Evolutionary conservation across 2,329 filamentous ascomycete species (phyloP).

Genomic region (Trichoderma endophyticum): DNA sequence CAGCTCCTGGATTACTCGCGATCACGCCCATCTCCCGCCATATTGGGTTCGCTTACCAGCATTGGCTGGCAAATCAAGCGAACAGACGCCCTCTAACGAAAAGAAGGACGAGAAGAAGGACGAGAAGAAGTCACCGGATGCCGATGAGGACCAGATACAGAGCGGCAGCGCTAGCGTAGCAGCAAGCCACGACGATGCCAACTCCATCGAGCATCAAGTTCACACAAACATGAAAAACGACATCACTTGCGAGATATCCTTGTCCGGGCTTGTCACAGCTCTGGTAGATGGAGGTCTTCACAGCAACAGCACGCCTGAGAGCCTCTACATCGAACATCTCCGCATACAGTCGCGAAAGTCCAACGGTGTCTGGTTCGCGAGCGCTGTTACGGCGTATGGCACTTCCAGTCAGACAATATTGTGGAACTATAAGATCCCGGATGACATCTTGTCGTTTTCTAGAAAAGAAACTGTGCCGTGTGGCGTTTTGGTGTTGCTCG

Average conservation of each 20-base stretch:
- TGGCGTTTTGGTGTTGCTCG: conserved; percentile 55
- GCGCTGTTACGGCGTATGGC: conserved; percentile 53
- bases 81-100: background rate
- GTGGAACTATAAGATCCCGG: conserved; percentile 59
- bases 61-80: conserved; percentile 15
- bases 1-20: conserved; percentile 50
- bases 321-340: conserved; percentile 48
- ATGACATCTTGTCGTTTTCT: conserved; percentile 49
- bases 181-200: conserved; percentile 26
- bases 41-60: conserved; percentile 56
- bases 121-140: background rate
- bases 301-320: conserved; percentile 31
- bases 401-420: conserved; percentile 53
- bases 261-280: conserved; percentile 46
- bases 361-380: conserved; percentile 55
- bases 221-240: conserved; percentile 27
- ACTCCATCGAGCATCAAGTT: conserved; percentile 35
- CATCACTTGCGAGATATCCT: conserved; percentile 49
- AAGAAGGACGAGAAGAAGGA: background rate
- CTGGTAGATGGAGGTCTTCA: conserved; percentile 37
- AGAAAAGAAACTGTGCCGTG: conserved; percentile 54
- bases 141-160: conserved; percentile 5
- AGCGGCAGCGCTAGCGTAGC: background rate
- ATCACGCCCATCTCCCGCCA: conserved; percentile 52
- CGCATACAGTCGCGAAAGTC: conserved; percentile 33